A percentile compares a stretch with the other conserved stretches of the same genome.
Evolutionary conservation across 352 stramenopile species (phyloP).

Genomic region (Globisporangium acanthophoron): DNA sequence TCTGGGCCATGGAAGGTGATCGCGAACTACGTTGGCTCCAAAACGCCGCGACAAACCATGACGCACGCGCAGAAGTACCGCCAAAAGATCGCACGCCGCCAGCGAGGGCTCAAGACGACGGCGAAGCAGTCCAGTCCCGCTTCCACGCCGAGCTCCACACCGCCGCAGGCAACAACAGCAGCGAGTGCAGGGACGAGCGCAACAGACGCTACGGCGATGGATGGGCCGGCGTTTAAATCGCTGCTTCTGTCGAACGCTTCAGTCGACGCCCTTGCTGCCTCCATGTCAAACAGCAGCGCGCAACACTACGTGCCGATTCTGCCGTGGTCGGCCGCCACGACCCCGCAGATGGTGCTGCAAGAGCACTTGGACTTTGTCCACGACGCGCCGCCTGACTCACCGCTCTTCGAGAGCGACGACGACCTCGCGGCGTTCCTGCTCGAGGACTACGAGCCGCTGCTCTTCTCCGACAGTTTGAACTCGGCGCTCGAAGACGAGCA

Average conservation of each 20-base stretch:
- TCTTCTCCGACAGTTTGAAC: slow-evolving; percentile 11
- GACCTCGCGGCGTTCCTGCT: slow-evolving; percentile 15
- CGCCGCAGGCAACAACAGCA: not conserved
- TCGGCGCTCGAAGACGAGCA: slow-evolving; percentile 13
- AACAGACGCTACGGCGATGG: not conserved
- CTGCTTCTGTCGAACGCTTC: not conserved
- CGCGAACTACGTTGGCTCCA: slow-evolving; percentile 19
- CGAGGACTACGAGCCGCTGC: slow-evolving; percentile 18
- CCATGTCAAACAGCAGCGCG: not conserved
- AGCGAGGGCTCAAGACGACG: slow-evolving; percentile 16
- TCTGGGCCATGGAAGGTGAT: slow-evolving; percentile 23
- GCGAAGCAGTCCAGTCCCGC: slow-evolving; percentile 5
- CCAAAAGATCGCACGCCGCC: slow-evolving; percentile 18
- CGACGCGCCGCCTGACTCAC: slow-evolving; percentile 1
- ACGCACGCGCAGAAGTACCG: slow-evolving; percentile 28
- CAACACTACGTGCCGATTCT: slow-evolving; percentile 11
- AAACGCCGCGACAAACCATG: slow-evolving; percentile 21
- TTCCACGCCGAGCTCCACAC: not conserved
- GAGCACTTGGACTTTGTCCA: slow-evolving; percentile 16
- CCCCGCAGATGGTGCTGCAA: slow-evolving; percentile 14
- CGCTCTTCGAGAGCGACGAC: slow-evolving; percentile 13
- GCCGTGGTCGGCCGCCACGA: slow-evolving; percentile 10
- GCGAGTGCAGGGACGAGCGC: too few species aligned
- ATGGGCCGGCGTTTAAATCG: not conserved
- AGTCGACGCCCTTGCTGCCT: not conserved